These are phyloP conservation scores for Collybia nuda DNA, from an alignment of 768 basidiomycete genomes.

Conservation along the genomic window DNA sequence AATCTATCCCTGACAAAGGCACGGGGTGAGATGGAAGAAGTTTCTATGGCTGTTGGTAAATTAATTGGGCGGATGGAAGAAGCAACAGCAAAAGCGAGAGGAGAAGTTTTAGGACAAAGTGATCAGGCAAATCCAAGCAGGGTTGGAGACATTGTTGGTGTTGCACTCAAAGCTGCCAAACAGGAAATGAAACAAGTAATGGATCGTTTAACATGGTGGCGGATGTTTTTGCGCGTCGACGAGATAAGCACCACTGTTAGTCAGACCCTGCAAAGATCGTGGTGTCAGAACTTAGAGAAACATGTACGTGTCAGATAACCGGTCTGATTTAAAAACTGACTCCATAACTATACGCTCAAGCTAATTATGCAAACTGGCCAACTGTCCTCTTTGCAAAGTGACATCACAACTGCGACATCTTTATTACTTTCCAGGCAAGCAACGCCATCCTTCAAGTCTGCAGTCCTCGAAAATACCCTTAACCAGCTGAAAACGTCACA, in stretches of 20 bases:
- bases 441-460: constrained; percentile 43
- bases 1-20: constrained; percentile 26
- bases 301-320: constrained; percentile 31
- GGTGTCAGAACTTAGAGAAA: constrained; percentile 50
- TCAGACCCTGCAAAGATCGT: constrained; percentile 34
- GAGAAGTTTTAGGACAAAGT: constrained; percentile 35
- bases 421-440: constrained; percentile 37
- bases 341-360: constrained; percentile 29
- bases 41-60: constrained; percentile 31
- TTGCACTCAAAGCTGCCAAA: constrained; percentile 36
- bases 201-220: constrained; percentile 47
- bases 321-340: background rate
- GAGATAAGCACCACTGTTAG: constrained; percentile 40
- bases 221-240: constrained; percentile 42
- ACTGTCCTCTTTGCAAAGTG: constrained; percentile 46
- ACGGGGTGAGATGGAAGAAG: constrained; percentile 31
- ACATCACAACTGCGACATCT: constrained; percentile 40
- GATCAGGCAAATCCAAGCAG: constrained; percentile 8
- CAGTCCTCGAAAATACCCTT: constrained; percentile 58
- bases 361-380: constrained; percentile 65
- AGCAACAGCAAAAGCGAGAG: constrained; percentile 30
- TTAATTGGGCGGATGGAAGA: constrained; percentile 39
- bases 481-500: constrained; percentile 52
- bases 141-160: constrained; percentile 27
- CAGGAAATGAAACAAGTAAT: constrained; percentile 37